Percentiles rank a stretch among this genome's conserved stretches.
phyloP scores from a whole-genome alignment of 768 basidiomycete genomes.

The Boletus patriciae region DNA sequence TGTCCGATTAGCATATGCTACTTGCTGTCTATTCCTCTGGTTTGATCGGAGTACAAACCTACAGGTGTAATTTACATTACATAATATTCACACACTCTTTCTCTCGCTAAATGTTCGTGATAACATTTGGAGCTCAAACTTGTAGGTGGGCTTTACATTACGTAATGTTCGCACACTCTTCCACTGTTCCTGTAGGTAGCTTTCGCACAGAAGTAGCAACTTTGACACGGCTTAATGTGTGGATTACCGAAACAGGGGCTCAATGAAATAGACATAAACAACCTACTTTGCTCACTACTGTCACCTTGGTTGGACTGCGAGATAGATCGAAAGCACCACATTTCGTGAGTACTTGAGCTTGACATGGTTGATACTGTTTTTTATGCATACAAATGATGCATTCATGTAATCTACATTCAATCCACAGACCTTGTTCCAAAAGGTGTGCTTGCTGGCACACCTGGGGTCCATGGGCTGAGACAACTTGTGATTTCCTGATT shows the following conservation, averaged over 20 bases:
- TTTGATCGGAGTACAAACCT: too few relatives aligned
- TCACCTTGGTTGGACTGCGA: background rate
- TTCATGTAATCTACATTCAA: constrained; percentile 92
- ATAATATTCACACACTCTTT: too few relatives aligned
- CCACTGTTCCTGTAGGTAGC: too few relatives aligned
- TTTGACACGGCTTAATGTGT: too few relatives aligned
- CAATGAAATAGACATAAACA: constrained; percentile 18
- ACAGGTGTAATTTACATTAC: too few relatives aligned
- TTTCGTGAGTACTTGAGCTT: constrained; percentile 17
- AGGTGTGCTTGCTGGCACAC: constrained; percentile 71
- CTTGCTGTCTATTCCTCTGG: too few relatives aligned
- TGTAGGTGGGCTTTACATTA: too few relatives aligned
- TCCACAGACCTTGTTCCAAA: constrained; percentile 59
- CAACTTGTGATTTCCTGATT: constrained; percentile 55
- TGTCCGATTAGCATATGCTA: too few relatives aligned
- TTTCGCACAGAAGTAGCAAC: too few relatives aligned
- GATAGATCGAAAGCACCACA: background rate
- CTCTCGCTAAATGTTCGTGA: too few relatives aligned
- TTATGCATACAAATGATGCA: constrained; percentile 47
- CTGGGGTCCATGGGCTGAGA: constrained; percentile 74
- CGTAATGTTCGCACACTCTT: too few relatives aligned
- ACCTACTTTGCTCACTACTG: background rate
- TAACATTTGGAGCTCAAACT: too few relatives aligned
- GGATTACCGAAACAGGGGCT: background rate
- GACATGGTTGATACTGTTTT: background rate